Evolutionary conservation across 2,329 filamentous ascomycete genomes (phyloP).

Genomic region (Fusarium nelsonii): DNA sequence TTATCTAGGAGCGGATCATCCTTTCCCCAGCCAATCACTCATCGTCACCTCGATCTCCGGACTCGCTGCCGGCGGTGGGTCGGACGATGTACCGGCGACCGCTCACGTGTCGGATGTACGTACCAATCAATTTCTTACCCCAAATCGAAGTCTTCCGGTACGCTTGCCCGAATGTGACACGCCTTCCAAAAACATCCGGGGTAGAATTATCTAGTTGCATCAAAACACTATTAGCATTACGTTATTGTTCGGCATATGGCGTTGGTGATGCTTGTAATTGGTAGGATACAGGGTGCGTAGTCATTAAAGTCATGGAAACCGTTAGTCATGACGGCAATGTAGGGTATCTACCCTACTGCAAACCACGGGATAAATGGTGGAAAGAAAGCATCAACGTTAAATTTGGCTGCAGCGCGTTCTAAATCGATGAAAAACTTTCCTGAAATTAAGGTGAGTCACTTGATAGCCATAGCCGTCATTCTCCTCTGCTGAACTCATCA

Average conservation of each 20-base stretch:
- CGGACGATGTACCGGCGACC: slow-evolving; percentile 24
- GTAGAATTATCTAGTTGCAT: slow-evolving; percentile 28
- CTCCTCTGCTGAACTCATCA: too few relatives aligned
- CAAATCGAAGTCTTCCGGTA: slow-evolving; percentile 33
- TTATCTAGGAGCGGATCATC: slow-evolving; percentile 33
- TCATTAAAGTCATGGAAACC: neutral
- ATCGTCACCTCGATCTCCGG: neutral
- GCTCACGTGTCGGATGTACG: slow-evolving; percentile 32
- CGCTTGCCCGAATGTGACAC: slow-evolving; percentile 18
- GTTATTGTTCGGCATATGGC: slow-evolving; percentile 8
- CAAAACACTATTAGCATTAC: slow-evolving; percentile 20
- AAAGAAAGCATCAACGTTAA: too few relatives aligned
- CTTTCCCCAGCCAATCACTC: slow-evolving; percentile 16
- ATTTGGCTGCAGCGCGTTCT: too few relatives aligned
- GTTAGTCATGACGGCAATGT: slow-evolving; percentile 16
- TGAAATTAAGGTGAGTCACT: too few relatives aligned
- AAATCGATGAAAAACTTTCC: too few relatives aligned
- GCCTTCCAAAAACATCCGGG: slow-evolving; percentile 33
- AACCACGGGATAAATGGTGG: too few relatives aligned
- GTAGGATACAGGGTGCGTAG: neutral
- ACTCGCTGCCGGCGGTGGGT: slow-evolving; percentile 26
- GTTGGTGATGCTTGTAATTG: neutral
- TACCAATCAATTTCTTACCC: slow-evolving; percentile 12
- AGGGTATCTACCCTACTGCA: slow-evolving; percentile 10
- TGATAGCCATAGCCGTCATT: too few relatives aligned